Percentiles rank a stretch among this genome's conserved stretches.
These are phyloP conservation scores for Ceriops tagal DNA, from an alignment of 345 rosid species.

Conservation along the genomic window DNA sequence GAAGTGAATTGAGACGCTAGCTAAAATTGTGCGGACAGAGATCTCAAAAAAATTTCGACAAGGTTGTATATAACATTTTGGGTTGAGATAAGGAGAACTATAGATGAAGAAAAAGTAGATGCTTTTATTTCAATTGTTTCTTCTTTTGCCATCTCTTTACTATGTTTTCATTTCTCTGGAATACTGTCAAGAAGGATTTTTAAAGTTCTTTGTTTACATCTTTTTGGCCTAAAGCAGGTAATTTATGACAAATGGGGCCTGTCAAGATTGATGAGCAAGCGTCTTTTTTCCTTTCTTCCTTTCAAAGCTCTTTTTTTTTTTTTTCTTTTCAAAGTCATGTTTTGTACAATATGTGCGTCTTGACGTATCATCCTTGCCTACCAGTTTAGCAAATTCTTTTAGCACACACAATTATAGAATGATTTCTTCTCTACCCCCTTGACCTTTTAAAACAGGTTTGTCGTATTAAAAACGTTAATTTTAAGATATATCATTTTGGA, in stretches of 20 bases:
- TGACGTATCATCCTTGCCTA: constrained; percentile 1
- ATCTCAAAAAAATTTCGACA: neutral
- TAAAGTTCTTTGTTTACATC: neutral
- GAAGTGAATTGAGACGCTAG: neutral
- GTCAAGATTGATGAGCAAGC: constrained; percentile 10
- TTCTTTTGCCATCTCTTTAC: neutral
- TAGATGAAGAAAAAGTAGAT: neutral
- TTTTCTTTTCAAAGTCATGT: neutral
- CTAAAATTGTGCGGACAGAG: neutral
- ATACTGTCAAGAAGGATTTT: neutral
- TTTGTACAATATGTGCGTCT: constrained; percentile 24
- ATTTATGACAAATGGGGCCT: neutral
- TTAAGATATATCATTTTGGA: too few relatives aligned
- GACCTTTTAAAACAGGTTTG: too few relatives aligned
- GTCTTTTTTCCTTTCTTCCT: too few relatives aligned
- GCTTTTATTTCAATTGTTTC: neutral
- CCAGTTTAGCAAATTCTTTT: neutral
- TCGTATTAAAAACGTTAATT: too few relatives aligned
- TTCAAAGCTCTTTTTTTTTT: too few relatives aligned
- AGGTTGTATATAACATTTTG: neutral
- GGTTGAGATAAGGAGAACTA: neutral
- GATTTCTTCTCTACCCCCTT: neutral
- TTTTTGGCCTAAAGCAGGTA: constrained; percentile 15
- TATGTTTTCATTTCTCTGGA: neutral
- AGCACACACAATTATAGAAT: neutral